phyloP scores from a whole-genome alignment of 177 flowering plant genomes.

The Vitis hybrid region DNA sequence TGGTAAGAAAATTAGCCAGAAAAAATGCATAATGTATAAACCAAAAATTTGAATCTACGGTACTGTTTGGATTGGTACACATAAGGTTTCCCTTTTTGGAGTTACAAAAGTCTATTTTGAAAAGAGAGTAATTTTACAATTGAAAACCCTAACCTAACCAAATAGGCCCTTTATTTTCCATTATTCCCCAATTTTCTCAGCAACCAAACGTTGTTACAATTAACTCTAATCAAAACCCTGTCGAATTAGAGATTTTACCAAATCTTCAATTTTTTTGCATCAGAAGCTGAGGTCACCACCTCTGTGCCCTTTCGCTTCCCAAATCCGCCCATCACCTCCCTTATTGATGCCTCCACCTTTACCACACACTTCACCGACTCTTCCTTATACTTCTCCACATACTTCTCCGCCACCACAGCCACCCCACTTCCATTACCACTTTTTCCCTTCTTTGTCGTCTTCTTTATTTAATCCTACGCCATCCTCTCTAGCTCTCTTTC shows the following conservation, averaged over 20 bases:
- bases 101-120: too few relatives aligned
- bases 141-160: neutral
- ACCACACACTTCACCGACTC: conserved; percentile 56
- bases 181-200: neutral
- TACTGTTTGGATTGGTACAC: too few relatives aligned
- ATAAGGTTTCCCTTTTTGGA: too few relatives aligned
- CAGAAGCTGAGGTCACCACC: conserved; percentile 14
- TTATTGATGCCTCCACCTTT: conserved; percentile 50
- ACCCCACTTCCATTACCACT: conserved; percentile 35
- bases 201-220: neutral
- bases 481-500: conserved; percentile 81
- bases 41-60: neutral
- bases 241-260: conserved; percentile 45
- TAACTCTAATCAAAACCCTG: neutral
- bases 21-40: neutral
- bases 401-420: conserved; percentile 52
- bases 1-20: neutral
- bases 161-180: neutral
- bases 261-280: conserved; percentile 67
- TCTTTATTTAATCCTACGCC: conserved; percentile 85
- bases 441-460: conserved; percentile 63
- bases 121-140: neutral
- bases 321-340: conserved; percentile 35
- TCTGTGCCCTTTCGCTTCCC: conserved; percentile 46
- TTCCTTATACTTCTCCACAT: conserved; percentile 73